Percentiles rank a stretch among this genome's conserved stretches.
phyloP scores from a whole-genome alignment of 2,329 filamentous ascomycete species.

The Aspergillus ibericus region DNA sequence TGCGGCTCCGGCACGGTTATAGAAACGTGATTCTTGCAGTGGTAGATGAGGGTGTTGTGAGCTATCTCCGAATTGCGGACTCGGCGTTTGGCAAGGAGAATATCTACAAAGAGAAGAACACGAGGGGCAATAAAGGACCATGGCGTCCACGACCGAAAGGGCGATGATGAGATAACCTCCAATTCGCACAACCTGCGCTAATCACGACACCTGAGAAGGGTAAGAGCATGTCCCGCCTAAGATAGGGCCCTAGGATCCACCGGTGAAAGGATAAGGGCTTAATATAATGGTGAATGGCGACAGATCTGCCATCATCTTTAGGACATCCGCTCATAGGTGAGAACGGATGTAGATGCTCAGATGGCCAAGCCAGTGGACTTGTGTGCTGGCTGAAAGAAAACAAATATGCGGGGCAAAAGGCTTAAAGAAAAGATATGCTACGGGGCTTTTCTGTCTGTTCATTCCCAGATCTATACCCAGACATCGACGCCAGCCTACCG shows the following conservation, averaged over 20 bases:
- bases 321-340: slow-evolving; percentile 43
- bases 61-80: slow-evolving; percentile 80
- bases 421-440: background rate
- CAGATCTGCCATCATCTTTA: slow-evolving; percentile 52
- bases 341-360: slow-evolving; percentile 38
- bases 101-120: slow-evolving; percentile 57
- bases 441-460: background rate
- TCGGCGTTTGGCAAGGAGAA: slow-evolving; percentile 74
- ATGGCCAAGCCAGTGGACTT: slow-evolving; percentile 24
- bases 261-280: slow-evolving; percentile 21
- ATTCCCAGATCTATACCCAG: background rate
- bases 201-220: background rate
- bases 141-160: slow-evolving; percentile 32
- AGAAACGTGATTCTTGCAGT: slow-evolving; percentile 83
- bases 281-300: slow-evolving; percentile 27
- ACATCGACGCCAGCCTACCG: background rate
- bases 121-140: slow-evolving; percentile 33
- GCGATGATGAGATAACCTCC: slow-evolving; percentile 24
- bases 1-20: slow-evolving; percentile 78
- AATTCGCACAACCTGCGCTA: background rate
- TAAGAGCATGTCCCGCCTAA: slow-evolving; percentile 28
- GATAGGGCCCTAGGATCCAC: slow-evolving; percentile 29
- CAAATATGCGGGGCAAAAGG: background rate
- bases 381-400: background rate
- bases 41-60: slow-evolving; percentile 86